phyloP scores from a whole-genome alignment of 352 stramenopile species.

The Plasmopara viticola region DNA sequence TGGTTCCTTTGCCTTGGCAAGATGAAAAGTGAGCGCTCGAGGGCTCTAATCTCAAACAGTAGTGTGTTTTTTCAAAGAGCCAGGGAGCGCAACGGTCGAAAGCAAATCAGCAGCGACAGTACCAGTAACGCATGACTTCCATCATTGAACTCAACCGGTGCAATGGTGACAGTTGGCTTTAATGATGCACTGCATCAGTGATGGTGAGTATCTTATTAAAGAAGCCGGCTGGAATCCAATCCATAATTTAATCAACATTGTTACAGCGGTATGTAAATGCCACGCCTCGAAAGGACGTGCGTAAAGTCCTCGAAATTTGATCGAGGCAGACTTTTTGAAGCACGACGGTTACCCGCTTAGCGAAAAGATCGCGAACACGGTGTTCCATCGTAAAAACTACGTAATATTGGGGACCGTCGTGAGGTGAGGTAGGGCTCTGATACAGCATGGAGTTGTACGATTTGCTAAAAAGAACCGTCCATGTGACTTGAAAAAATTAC shows the following conservation, averaged over 20 bases:
- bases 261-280: too few relatives aligned
- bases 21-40: conserved; percentile 16
- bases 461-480: too few relatives aligned
- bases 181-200: background rate
- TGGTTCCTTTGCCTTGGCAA: conserved; percentile 3
- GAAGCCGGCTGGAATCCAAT: too few relatives aligned
- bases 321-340: background rate
- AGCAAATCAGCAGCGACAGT: background rate
- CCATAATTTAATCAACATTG: too few relatives aligned
- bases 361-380: background rate
- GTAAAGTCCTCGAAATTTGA: background rate
- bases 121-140: background rate
- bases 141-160: background rate
- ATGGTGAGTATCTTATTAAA: too few relatives aligned
- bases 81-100: background rate
- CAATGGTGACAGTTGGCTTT: background rate
- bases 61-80: background rate
- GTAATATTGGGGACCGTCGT: background rate
- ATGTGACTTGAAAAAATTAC: too few relatives aligned
- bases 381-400: background rate
- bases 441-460: background rate
- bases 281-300: background rate
- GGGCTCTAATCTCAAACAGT: background rate
- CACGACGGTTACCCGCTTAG: background rate
- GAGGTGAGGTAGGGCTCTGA: background rate